A percentile compares a stretch with the other conserved stretches of the same genome.
phyloP scores from a whole-genome alignment of 192 early-diverging fungal genomes.

The Chytriomyces sp. region DNA sequence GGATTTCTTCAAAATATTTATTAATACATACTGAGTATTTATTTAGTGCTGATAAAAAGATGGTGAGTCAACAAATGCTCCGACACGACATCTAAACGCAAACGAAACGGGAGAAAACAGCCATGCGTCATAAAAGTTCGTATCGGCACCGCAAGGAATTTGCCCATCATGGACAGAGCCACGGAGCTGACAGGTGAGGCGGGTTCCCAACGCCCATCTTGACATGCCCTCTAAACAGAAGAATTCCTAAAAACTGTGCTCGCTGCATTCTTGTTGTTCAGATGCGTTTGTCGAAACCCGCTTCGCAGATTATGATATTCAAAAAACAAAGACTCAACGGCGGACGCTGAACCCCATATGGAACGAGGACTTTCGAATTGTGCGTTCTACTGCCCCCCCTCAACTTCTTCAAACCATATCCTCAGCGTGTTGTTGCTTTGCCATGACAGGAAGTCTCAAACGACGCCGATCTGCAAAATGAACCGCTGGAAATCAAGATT shows the following conservation, averaged over 20 bases:
- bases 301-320: slow-evolving; percentile 73
- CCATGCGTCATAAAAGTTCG: slow-evolving; percentile 81
- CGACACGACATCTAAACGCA: too few relatives aligned
- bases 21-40: too few relatives aligned
- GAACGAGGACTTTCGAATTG: slow-evolving; percentile 83
- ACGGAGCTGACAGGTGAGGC: slow-evolving; percentile 69
- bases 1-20: too few relatives aligned
- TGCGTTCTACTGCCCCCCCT: slow-evolving; percentile 15
- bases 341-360: slow-evolving; percentile 81
- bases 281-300: slow-evolving; percentile 85
- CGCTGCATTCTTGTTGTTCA: slow-evolving; percentile 26
- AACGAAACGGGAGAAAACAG: slow-evolving; percentile 29
- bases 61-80: too few relatives aligned
- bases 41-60: too few relatives aligned
- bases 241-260: slow-evolving; percentile 7
- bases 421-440: too few relatives aligned
- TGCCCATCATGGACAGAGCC: slow-evolving; percentile 84
- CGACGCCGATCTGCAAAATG: slow-evolving; percentile 81
- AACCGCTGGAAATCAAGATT: slow-evolving; percentile 77
- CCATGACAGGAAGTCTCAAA: slow-evolving; percentile 64
- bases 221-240: neutral
- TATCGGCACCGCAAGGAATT: slow-evolving; percentile 70
- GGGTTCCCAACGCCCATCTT: too few relatives aligned
- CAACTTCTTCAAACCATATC: neutral
- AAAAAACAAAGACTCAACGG: slow-evolving; percentile 67